Conservation (phyloP, 1,284 basidiomycete genomes). For the Termitomyces sp. region DNA sequence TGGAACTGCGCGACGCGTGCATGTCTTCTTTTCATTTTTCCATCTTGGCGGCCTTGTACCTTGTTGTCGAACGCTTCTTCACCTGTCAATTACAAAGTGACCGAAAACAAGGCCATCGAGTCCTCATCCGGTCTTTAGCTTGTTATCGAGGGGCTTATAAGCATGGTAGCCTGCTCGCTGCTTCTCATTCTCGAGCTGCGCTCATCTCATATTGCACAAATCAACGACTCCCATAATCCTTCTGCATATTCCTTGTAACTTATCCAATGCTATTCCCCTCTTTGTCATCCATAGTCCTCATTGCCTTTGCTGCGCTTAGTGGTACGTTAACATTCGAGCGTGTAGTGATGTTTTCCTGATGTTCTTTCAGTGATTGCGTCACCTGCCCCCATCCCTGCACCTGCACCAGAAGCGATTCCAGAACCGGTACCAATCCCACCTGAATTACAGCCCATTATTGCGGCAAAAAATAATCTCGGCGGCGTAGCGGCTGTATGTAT, state of each 20-base stretch:
- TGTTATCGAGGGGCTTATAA: conserved; percentile 4
- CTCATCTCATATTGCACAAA: neutral
- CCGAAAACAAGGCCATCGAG: conserved; percentile 5
- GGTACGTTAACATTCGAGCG: neutral
- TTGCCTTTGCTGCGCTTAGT: neutral
- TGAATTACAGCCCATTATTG: conserved; percentile 13
- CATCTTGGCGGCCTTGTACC: neutral
- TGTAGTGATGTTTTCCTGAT: neutral
- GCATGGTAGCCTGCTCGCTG: neutral
- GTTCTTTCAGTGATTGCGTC: conserved; percentile 4
- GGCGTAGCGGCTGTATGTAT: conserved; percentile 4
- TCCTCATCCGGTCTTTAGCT: conserved; percentile 3
- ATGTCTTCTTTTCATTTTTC: no score
- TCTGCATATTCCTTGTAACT: neutral
- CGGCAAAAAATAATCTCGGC: conserved; percentile 14
- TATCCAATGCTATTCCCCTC: conserved; percentile 5
- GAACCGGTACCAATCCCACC: conserved; percentile 14
- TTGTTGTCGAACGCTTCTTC: conserved; percentile 6
- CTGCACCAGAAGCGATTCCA: neutral
- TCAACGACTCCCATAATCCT: neutral
- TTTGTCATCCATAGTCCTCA: conserved; percentile 1
- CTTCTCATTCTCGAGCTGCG: neutral
- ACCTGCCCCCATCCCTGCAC: conserved; percentile 2
- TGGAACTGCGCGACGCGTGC: no score
- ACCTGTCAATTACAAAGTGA: neutral